Evolutionary conservation across 2,329 filamentous ascomycete species (phyloP).

Genomic region (Neodidymelliopsis sp.): DNA sequence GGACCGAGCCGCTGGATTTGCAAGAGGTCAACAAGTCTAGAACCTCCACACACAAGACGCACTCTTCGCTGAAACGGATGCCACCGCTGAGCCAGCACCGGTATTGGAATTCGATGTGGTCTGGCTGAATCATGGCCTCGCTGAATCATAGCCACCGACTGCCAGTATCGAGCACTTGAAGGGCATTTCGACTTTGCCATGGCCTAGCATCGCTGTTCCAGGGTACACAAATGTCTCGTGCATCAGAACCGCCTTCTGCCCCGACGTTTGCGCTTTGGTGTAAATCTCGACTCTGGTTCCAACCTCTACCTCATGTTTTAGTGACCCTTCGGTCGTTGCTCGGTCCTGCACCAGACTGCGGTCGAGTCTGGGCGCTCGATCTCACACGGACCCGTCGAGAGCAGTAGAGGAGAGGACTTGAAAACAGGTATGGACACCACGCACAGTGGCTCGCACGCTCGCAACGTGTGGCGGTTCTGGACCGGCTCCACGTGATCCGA

Average conservation of each 20-base stretch:
- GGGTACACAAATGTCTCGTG: conserved; percentile 1
- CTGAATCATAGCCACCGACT: neutral
- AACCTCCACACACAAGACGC: conserved; percentile 15
- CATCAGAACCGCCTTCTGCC: neutral
- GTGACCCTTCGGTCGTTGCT: neutral
- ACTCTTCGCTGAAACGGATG: conserved; percentile 12
- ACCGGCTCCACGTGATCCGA: neutral
- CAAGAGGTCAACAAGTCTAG: conserved; percentile 13
- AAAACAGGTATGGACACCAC: neutral
- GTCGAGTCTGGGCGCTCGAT: neutral
- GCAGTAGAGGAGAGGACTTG: neutral
- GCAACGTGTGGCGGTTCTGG: conserved; percentile 10
- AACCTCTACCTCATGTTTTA: neutral
- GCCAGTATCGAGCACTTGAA: neutral
- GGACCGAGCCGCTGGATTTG: conserved; percentile 17
- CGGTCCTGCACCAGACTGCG: neutral
- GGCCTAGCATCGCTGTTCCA: neutral
- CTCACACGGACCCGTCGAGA: neutral
- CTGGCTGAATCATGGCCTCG: neutral
- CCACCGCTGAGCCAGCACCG: conserved; percentile 5
- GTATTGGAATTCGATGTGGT: conserved; percentile 4
- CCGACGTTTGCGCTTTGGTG: neutral
- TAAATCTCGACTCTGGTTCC: too few species aligned
- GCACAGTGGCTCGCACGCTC: conserved; percentile 2
- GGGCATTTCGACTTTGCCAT: neutral